Evolutionary conservation across 768 basidiomycete species (phyloP), one percentile per base, ranked within the genome.

Genomic region (Cystofilobasidium bisporidii): DNA sequence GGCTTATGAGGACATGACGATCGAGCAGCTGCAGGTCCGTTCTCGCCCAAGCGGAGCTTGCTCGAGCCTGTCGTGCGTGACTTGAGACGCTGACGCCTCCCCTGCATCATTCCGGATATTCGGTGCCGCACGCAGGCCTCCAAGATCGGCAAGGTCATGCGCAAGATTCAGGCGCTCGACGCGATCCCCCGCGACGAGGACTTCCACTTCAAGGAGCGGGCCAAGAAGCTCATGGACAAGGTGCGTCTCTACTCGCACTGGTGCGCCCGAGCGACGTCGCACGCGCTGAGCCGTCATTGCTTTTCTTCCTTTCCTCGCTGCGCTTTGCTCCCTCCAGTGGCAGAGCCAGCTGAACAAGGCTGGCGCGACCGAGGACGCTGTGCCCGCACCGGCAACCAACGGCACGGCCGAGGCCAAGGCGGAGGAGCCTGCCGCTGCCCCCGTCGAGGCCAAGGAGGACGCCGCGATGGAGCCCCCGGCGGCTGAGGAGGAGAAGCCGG

Each of bases 81-180:
- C n/a, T n/a, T n/a, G n/a, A n/a, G n/a, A n/a, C n/a, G n/a, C n/a
- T n/a, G n/a, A n/a, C n/a, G n/a, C n/a, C 24, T 73, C 10, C 36
- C 36, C 36, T 36, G 36, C 5, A 36, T n/a, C n/a, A n/a, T n/a
- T n/a, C n/a, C n/a, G 70, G 76, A 82, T 75, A 18, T 45, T 33
- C 55, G 61, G 22, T 53, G 48, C 38, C 15, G n/a, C 26, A 41
- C 33, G 26, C 74, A 88, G 85, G 85, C 84, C 78, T 89, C 88
- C 60, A 88, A 89, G 77, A 87, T 88, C 71, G 85, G 84, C 76
- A 87, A 87, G 79, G 89, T 92, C 40, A 89, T 92, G 87, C 87
- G 88, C 72, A 88, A 89, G 77, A 88, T 92, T 72, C 80, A 85
- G 32, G 80, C 81, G 10, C 81, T 88, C 11, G 70, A 59, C 55